Base-by-base conservation (phyloP, 257 asterid genomes). In the Ajuga chamaepitys region DNA sequence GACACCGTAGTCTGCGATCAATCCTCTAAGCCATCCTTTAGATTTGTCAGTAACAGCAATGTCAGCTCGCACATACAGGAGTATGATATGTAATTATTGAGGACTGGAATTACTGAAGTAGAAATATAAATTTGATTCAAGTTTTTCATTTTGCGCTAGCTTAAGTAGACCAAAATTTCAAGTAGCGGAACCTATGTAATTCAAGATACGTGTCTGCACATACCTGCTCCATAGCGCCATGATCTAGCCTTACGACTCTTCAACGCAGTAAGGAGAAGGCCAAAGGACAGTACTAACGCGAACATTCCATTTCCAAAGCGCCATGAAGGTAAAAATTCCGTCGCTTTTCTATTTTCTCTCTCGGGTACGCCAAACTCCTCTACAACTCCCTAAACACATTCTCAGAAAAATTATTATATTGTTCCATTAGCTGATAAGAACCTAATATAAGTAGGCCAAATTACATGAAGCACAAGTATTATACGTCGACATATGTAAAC, bases 221-320 rank as follows among this genome's bases (percentile, higher is more conserved):
- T 58, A 90, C 99, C 99, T 81, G 96, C 46, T 70, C 99, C 99
- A 45, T 90, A 94, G 13, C 98, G 88, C 99, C 98, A 94, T 34
- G 99, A 78, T 72, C 99, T 71, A 62, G 99, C 99, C 73, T 82
- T 82, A 22, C 98, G 88, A 69, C 99, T 94, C 74, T 73, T 85
- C 78, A 90, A 35, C 54, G 95, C 91, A 25, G 98, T 83, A 35
- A 88, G 80, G 68, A 94, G 89, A 78, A 94, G 98, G 56, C 99
- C 99, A 57, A 90, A 94, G 5, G 95, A 86, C 18, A 94, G 81
- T 58, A 94, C 95, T 72, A 90, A 72, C 1, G 96, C 99, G 74
- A 94, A 91, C 97, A 94, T 88, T 61, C 99, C 99, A 58, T 94
- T 94, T 62, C 95, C 96, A 44, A 90, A 94, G 50, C 95, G 89